Evolutionary conservation across 139 green algal genomes (phyloP), one percentile per base, ranked within the genome.

Genomic region (Bryopsis sp.): DNA sequence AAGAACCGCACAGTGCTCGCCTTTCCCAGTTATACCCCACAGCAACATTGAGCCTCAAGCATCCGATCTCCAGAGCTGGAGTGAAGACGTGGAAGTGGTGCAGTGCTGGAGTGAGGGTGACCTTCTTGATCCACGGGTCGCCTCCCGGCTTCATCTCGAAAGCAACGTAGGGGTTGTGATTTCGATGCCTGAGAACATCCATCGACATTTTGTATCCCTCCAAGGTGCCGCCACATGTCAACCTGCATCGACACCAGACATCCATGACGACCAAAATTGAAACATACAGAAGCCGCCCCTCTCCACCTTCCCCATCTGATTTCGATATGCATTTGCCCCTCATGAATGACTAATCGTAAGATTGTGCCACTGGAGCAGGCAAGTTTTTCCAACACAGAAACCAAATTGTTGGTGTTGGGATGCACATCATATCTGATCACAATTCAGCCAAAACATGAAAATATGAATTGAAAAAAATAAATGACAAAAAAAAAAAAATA

Each of bases 111-210:
- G 58, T 65, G 4, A 65, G 4, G 3, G 43, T 33, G 4, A 65
- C 28, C 43, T 65, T 65, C 58, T 65, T 65, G 29, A 65, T 33
- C 8, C 39, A 22, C 6, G 58, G 58, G 28, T 65, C 58, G 4
- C 43, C 58, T 24, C 58, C 58, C 5, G 43, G 3, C 28, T 65
- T 65, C 29, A 39, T n/a, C 58, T 65, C 58, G 24, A 65, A 22
- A 35, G 58, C 39, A 3, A 65, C 26, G 29, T 65, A 65, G 26
- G 58, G 4, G 24, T 39, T 5, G 7, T 43, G 3, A 6, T 26
- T 5, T 65, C 58, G 8, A n/a, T 31, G 58, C 24, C 31, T 39
- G 4, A 24, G 26, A 7, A 65, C 6, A 26, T 65, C 58, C n/a
- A 33, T 33, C n/a, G 29, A 46, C 29, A 65, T 39, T 4, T 65